Evolutionary conservation across 176 grass and related monocot species (phyloP), one percentile per base, ranked within the genome.

Genomic region (Aegilops longissima): DNA sequence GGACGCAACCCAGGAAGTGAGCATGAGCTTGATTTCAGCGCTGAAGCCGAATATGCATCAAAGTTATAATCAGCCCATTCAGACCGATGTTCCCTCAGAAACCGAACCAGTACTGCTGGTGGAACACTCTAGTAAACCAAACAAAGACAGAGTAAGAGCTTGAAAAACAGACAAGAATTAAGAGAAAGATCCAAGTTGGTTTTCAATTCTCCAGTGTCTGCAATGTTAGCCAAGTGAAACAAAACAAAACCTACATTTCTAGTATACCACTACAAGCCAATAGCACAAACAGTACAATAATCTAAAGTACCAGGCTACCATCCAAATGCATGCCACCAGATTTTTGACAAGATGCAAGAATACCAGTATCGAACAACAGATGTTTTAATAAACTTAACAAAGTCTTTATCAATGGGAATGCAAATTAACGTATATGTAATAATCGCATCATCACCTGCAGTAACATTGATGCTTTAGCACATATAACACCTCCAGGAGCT

Each of bases 61-160:
- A 99, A 82, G 85, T 90, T 93, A 84, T 97, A 99, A 92, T 99
- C 97, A 54, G 94, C 97, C 97, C 97, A 99, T 83, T 99, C 92
- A 51, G 97, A 99, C 16, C 97, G 92, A 85, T 99, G 97, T 72
- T 97, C 92, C 89, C 97, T 97, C 59, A 99, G 58, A 82, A 94
- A 97, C 4, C 83, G 86, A 87, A 99, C 89, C 79, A 99, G 81
- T 80, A 93, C 90, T 54, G 92, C 94, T 66, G 97, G 94, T 66
- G 97, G 92, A 70, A 99, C 97, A 87, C 89, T 94, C 97, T 99
- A 87, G 40, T 68, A 92, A 67, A 69, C 38, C 58, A 85, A 85
- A 75, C 10, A 74, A 89, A 9, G 73, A 35, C 6, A 78, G 31
- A 87, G 74, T 79, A 10, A 90, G 23, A 66, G 36, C 12, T 85